Percentiles rank a stretch among this genome's conserved stretches.
These are phyloP conservation scores for Arthrobotrys iridis DNA, from an alignment of 2,329 filamentous ascomycete genomes.

Conservation along the genomic window DNA sequence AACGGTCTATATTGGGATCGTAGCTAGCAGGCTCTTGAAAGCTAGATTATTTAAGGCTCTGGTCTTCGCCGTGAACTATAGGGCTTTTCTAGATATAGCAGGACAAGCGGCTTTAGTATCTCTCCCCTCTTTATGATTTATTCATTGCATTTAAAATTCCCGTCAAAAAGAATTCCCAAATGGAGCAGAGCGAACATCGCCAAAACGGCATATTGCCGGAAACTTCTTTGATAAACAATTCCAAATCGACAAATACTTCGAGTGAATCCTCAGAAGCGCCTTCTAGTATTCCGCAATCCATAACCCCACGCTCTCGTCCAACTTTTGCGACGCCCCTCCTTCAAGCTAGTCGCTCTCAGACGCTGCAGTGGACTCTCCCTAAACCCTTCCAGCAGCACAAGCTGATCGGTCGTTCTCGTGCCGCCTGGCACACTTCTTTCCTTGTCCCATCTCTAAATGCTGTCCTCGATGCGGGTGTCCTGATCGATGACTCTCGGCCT, in stretches of 20 bases:
- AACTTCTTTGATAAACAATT: not conserved
- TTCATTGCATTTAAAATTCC: not conserved
- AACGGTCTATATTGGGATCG: not conserved
- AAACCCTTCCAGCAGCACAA: constrained; percentile 49
- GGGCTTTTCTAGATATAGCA: not conserved
- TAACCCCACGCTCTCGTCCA: constrained; percentile 18
- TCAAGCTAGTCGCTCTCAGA: constrained; percentile 41
- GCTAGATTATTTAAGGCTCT: not conserved
- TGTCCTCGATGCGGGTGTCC: constrained; percentile 65
- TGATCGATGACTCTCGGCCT: constrained; percentile 64
- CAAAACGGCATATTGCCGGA: not conserved
- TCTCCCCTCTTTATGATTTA: not conserved
- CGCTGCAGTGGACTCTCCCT: constrained; percentile 42
- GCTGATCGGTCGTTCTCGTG: constrained; percentile 65
- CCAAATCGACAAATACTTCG: not conserved
- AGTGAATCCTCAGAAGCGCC: not conserved
- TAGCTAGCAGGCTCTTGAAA: not conserved
- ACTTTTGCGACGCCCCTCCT: constrained; percentile 44
- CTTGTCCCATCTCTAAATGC: constrained; percentile 66
- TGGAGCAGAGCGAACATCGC: not conserved
- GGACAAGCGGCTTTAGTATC: not conserved
- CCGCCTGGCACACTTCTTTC: constrained; percentile 67
- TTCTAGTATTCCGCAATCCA: not conserved
- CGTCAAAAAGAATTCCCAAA: not conserved
- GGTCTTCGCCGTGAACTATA: not conserved